Base-by-base conservation (phyloP, 495 filamentous ascomycete genomes). In the Penicillium soppii region DNA sequence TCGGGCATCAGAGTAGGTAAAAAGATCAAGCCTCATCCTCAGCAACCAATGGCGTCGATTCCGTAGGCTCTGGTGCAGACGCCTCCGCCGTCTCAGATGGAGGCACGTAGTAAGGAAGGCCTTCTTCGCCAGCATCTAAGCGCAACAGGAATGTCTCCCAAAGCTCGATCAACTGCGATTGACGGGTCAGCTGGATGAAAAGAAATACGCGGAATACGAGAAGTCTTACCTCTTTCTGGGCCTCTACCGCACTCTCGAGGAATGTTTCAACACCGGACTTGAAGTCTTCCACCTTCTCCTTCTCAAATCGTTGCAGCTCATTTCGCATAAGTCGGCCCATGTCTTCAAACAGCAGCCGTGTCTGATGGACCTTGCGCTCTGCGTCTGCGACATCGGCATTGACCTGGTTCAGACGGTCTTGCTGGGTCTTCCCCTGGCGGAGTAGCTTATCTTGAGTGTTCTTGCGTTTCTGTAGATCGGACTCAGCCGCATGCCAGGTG, bases 131-230 rank as follows among this genome's bases (percentile, higher is more conserved):
- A 23, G 90, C 86, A 61, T 97, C 95, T 9, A 98, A 77, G 63
- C 95, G 92, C 78, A 97, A 81, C 7, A 98, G 77, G 77, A 95
- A 98, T 2, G 94, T 97, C 68, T 98, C 94, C 94, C 94, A 98
- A 26, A 97, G 81, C 67, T 98, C 94, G 58, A 98, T 98, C 59
- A 98, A 79, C 94, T 98, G 59, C 15, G 43, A 7, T 30, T 47
- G 7, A 41, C 69, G 54, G 68, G 63, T 48, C 19, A 57, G 52
- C 10, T 53, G 7, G 7, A 45, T 39, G 38, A 33, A 39, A n/a
- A n/a, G n/a, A 41, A 16, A n/a, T 12, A 8, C 2, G 42, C 1
- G 45, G 12, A 20, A 47, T 19, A 22, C 38, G 26, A 7, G 25
- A 22, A 20, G 70, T 82, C 63, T 41, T 67, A 92, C 94, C 87